Evolutionary conservation across 2,329 filamentous ascomycete species (phyloP), one percentile per base, ranked within the genome.

Genomic region (Fusarium newnesense): DNA sequence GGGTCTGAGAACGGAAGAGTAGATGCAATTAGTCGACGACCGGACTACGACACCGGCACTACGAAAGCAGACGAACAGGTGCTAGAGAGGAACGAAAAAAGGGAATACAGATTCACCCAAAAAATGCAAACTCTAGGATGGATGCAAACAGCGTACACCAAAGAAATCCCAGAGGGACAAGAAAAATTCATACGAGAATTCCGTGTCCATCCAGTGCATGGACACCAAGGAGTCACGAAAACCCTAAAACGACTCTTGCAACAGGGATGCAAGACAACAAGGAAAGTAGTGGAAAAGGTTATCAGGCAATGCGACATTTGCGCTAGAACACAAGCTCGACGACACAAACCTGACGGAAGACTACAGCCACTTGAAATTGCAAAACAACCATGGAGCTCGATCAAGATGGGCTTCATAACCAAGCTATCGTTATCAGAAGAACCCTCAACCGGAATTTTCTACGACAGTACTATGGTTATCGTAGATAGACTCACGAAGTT

Each of bases 311-410:
- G 3, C 8, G 18, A 40, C 8, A 21, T 39, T 6, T 39, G 5
- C 2, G 10, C 1, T 1, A 39, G 16, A 4, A 63, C 12, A 15
- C 67, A 64, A 7, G 6, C 12, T 39, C 8, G 19, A 58, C 39
- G 34, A 16, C 18, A 69, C 21, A 68, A 72, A 28, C 62, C 46
- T 4, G 70, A 74, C 32, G 30, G 40, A 50, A 19, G 58, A 56
- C 8, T 74, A 60, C 30, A 75, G 54, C 37, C 18, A 32, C 10
- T 75, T 26, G 5, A 21, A 62, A 24, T 75, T 16, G 15, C 13
- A 53, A 18, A 49, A 67, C 5, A 7, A 67, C 49, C 28, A 40
- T 75, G 32, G 28, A 57, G 69, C 26, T 69, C 11, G 7, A 42
- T 42, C 12, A 42, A 2, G 3, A 42, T 42, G 5, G 12, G 24